Evolutionary conservation across 768 basidiomycete species (phyloP), one percentile per base, ranked within the genome.

Genomic region (Rickenella mellea): DNA sequence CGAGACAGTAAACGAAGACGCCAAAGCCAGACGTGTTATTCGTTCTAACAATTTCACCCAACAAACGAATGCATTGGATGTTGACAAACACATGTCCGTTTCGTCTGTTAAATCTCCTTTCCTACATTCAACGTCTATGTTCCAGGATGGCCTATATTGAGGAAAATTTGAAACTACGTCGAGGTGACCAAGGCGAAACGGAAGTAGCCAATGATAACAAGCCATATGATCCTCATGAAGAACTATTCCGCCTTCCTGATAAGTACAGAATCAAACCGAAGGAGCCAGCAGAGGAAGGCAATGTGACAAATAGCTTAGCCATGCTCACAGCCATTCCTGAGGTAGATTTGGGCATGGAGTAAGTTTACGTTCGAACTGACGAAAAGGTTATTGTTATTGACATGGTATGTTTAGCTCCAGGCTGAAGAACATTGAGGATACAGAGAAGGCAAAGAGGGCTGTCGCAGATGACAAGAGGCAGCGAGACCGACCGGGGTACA

Each of bases 81-180:
- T 96, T 20, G 94, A 99, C 66, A 98, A 97, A 56, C 96, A 98
- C 55, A 98, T 98, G 94, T 92, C 44, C 39, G 87, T 66, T 20
- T 17, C 21, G 3, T 33, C 26, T 19, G 20, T 10, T 31, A 10
- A 38, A 26, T 7, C 33, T 26, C 5, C 21, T 22, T 44, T 15
- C 12, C n/a, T 11, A 10, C 27, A 24, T 29, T 11, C 27, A 39
- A 36, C 25, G 22, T 27, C 15, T 38, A 30, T 15, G 26, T 5
- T 50, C n/a, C n/a, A 93, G 92, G 94, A 91, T 97, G 86, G 89
- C 85, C 2, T 98, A 94, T 55, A 98, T 99, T 39, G 96, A 98
- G 53, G 80, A 87, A 55, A 97, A 96, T 58, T 68, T 99, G 48
- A 82, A 74, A 57, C 73, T 88, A 25, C 80, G 80, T 4, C 74